Conservation (phyloP, 2,329 filamentous ascomycete genomes). For the Calcarisporium arbuscula region DNA sequence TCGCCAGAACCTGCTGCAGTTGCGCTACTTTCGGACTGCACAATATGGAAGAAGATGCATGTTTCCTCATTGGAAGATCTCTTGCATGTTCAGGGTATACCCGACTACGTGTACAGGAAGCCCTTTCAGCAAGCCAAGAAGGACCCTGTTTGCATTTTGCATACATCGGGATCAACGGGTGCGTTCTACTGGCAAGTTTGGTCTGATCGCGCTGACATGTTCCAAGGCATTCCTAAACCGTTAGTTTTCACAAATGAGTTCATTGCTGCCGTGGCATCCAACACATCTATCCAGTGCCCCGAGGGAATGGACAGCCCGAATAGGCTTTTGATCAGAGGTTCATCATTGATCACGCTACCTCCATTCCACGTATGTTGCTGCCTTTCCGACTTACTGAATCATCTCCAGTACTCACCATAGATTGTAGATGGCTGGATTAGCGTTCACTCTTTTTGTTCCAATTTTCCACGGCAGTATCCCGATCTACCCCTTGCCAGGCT, state of each 20-base stretch:
- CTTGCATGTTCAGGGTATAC: background rate
- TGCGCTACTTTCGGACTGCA: background rate
- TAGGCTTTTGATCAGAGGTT: background rate
- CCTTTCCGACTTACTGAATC: background rate
- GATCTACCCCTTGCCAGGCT: slow-evolving; percentile 2
- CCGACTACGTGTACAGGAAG: too few relatives aligned
- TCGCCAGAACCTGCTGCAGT: background rate
- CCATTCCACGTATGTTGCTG: slow-evolving; percentile 3
- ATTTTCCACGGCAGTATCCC: slow-evolving; percentile 2
- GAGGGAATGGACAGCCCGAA: slow-evolving; percentile 4
- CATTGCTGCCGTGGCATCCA: slow-evolving; percentile 5
- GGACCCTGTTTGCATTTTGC: too few relatives aligned
- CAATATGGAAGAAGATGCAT: background rate
- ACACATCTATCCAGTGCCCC: slow-evolving; percentile 1
- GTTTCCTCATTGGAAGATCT: background rate
- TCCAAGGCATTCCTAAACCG: slow-evolving; percentile 3
- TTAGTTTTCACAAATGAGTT: slow-evolving; percentile 5
- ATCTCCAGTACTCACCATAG: too few relatives aligned
- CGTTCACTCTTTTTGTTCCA: slow-evolving; percentile 3
- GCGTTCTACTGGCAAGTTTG: too few relatives aligned
- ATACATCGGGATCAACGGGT: too few relatives aligned
- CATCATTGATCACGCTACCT: slow-evolving; percentile 2
- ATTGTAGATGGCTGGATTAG: slow-evolving; percentile 3
- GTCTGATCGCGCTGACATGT: too few relatives aligned
- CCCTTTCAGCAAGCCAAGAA: too few relatives aligned